A percentile compares a stretch with the other conserved stretches of the same genome.
These are phyloP conservation scores for Hirsutella minnesotensis DNA, from an alignment of 2,329 filamentous ascomycete species.

Conservation along the genomic window DNA sequence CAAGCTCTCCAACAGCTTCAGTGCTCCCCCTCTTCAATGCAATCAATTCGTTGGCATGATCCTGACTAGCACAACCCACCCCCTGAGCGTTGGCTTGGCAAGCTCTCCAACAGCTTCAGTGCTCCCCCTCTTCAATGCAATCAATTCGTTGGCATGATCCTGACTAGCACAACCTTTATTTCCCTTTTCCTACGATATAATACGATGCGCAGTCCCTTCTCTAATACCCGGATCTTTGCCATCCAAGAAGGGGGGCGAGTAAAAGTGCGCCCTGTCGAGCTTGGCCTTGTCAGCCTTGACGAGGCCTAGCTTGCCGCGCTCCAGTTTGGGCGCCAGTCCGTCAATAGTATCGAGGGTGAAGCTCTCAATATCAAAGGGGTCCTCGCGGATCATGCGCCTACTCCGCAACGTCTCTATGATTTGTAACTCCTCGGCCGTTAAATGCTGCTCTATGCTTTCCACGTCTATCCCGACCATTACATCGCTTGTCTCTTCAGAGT, in stretches of 20 bases:
- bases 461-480: background rate
- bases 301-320: slow-evolving; percentile 7
- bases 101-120: too few relatives aligned
- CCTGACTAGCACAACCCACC: too few relatives aligned
- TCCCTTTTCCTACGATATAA: too few relatives aligned
- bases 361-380: slow-evolving; percentile 7
- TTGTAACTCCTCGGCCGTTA: slow-evolving; percentile 6
- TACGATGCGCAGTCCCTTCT: background rate
- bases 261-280: background rate
- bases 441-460: background rate
- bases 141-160: too few relatives aligned
- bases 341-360: slow-evolving; percentile 8
- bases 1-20: too few relatives aligned
- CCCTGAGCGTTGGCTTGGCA: too few relatives aligned
- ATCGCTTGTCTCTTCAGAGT: background rate
- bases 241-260: slow-evolving; percentile 1
- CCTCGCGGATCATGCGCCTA: slow-evolving; percentile 7
- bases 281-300: background rate
- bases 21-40: too few relatives aligned
- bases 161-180: too few relatives aligned
- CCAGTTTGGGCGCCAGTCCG: slow-evolving; percentile 5
- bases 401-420: slow-evolving; percentile 5
- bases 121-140: too few relatives aligned
- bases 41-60: too few relatives aligned
- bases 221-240: background rate